Base-by-base conservation (phyloP, 2,329 filamentous ascomycete species). In the Macrophomina pseudophaseolina region DNA sequence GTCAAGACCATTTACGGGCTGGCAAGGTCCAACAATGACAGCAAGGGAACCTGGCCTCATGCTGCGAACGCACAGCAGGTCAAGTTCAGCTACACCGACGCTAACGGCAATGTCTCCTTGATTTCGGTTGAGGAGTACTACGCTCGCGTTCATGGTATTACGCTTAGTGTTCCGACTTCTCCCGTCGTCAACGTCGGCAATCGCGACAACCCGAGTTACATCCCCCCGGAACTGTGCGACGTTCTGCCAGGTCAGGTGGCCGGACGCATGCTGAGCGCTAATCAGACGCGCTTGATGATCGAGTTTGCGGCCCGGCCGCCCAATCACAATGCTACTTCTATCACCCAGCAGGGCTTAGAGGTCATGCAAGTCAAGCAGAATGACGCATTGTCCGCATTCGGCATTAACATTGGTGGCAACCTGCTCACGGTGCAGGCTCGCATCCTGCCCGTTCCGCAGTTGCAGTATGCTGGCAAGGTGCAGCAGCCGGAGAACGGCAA, bases 381-480 rank as follows among this genome's bases (percentile, higher is more conserved):
- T 46, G 58, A 60, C 23, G 56, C 64, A 23, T 28, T 66, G 14
- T 40, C 54, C 7, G 56, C 46, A 18, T 95, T 93, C 68, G 89
- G 90, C 6, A 82, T 96, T 68, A 78, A 80, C 1, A 83, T 93
- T 3, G 82, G 81, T 8, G 84, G 85, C 14, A 78, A 82, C 1
- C 83, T 97, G 42, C 81, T 97, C 33, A 91, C 90, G 0, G 91
- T 97, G 0, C 82, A 83, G 0, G 94, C 87, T 1, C 88, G 93
- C 7, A 85, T 94, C 46, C 83, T 97, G 0, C 46, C 72, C 0
- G 73, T 86, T 0, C 93, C 93, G 0, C 72, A 70, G 0, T 78
- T 97, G 33, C 76, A 79, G 2, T 97, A 97, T 72, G 68, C 74
- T 23, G 69, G 52, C n/a, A 70, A 67, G 28, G 74, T 70, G 5